These are phyloP conservation scores for Lachnellula suecica DNA, from an alignment of 2,329 filamentous ascomycete species.

Conservation along the genomic window DNA sequence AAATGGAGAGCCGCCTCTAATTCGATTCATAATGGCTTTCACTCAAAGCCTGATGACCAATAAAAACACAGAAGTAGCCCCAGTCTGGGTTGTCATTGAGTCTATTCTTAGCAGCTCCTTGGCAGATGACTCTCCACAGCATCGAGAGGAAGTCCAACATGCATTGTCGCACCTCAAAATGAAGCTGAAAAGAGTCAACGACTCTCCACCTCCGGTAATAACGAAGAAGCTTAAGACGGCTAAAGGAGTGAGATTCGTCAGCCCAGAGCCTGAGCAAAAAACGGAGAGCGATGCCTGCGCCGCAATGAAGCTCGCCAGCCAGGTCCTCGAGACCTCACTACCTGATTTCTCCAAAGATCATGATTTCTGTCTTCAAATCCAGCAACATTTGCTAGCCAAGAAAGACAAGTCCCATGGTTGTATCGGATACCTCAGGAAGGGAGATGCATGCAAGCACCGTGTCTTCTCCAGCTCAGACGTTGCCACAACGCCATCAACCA, in stretches of 20 bases:
- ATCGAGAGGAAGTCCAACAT: background rate
- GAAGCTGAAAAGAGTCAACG: constrained; percentile 1
- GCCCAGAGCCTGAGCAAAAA: background rate
- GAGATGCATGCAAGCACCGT: constrained; percentile 9
- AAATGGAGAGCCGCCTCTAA: background rate
- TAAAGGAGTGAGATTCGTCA: background rate
- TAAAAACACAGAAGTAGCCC: background rate
- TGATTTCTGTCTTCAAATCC: constrained; percentile 13
- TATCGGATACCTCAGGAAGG: constrained; percentile 10
- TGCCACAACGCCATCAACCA: background rate
- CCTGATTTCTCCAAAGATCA: constrained; percentile 13
- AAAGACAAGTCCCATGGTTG: constrained; percentile 1
- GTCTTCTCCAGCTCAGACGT: constrained; percentile 8
- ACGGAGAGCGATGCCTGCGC: background rate
- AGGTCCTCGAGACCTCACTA: background rate
- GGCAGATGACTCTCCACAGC: background rate
- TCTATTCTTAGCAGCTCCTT: background rate
- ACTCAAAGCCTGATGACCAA: background rate
- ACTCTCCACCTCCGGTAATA: background rate
- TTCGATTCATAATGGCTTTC: constrained; percentile 5
- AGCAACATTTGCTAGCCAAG: background rate
- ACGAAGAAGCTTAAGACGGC: background rate
- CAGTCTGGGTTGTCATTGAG: background rate
- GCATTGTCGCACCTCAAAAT: constrained; percentile 1
- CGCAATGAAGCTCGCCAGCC: background rate